These are phyloP conservation scores for Termitomyces sp. DNA, from an alignment of 768 basidiomycete species.

Conservation along the genomic window DNA sequence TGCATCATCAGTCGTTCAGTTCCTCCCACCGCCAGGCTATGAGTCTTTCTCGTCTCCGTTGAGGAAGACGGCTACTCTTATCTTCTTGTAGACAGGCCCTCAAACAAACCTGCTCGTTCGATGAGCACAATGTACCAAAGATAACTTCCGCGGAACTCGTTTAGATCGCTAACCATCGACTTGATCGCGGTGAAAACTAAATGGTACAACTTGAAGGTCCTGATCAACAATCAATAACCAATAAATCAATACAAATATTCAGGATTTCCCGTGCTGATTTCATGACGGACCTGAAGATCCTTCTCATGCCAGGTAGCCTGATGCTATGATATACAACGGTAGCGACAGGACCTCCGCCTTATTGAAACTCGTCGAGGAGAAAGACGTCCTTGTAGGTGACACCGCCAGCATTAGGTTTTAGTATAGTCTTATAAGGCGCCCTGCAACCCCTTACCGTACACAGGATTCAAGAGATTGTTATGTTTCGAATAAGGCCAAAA, in stretches of 20 bases:
- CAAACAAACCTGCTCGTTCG: conserved; percentile 70
- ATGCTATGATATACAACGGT: conserved; percentile 73
- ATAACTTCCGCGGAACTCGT: conserved; percentile 64
- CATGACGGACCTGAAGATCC: not conserved
- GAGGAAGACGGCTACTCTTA: conserved; percentile 84
- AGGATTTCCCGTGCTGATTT: conserved; percentile 48
- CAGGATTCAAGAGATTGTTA: conserved; percentile 92
- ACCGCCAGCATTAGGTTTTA: conserved; percentile 54
- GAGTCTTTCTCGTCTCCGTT: conserved; percentile 78
- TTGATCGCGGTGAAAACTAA: conserved; percentile 86
- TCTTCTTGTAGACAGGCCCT: conserved; percentile 61
- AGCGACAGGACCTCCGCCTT: conserved; percentile 64
- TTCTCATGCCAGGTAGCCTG: conserved; percentile 34
- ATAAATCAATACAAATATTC: not conserved
- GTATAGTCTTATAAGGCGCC: conserved; percentile 44
- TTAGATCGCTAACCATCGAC: conserved; percentile 78
- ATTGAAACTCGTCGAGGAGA: conserved; percentile 74
- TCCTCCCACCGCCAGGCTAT: conserved; percentile 34
- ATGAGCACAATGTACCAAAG: conserved; percentile 73
- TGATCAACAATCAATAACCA: not conserved
- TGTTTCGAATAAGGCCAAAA: conserved; percentile 50
- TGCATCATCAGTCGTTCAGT: conserved; percentile 12
- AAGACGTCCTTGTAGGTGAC: conserved; percentile 71
- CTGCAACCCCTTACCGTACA: conserved; percentile 91
- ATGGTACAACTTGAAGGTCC: conserved; percentile 36